These are phyloP conservation scores for Eimeria maxima DNA, from an alignment of 169 alveolate genomes.

Conservation along the genomic window DNA sequence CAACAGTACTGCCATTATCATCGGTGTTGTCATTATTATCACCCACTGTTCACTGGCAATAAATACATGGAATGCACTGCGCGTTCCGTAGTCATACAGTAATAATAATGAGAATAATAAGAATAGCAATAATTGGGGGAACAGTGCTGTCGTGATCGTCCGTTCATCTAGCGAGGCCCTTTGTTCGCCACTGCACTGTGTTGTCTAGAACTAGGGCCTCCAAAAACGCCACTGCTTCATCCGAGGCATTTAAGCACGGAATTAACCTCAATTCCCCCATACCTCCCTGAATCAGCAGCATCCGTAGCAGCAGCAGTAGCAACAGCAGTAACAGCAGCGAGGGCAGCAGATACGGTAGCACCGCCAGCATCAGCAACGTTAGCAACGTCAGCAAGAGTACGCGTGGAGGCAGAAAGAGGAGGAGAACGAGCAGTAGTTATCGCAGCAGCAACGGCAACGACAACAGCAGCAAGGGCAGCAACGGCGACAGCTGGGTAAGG, in stretches of 20 bases:
- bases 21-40: not conserved
- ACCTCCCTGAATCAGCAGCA: constrained; percentile 27
- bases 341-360: not conserved
- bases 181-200: not conserved
- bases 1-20: not conserved
- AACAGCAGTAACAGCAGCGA: not conserved
- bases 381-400: not conserved
- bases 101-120: not conserved
- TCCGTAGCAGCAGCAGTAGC: not conserved
- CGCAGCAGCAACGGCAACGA: not conserved
- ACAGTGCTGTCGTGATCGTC: not conserved
- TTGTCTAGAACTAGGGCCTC: constrained; percentile 11
- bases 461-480: not conserved
- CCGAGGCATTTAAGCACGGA: constrained; percentile 75
- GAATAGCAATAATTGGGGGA: not conserved
- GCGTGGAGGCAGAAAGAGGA: not conserved
- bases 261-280: constrained; percentile 49
- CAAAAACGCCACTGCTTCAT: constrained; percentile 35
- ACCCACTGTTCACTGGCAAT: not conserved
- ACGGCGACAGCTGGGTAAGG: not conserved
- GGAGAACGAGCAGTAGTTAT: not conserved
- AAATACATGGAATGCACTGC: not conserved
- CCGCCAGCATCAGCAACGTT: not conserved
- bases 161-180: not conserved
- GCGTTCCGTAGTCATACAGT: not conserved